phyloP scores from a whole-genome alignment of 805 yeast genomes.

The Zygotorulaspora chibaensis region DNA sequence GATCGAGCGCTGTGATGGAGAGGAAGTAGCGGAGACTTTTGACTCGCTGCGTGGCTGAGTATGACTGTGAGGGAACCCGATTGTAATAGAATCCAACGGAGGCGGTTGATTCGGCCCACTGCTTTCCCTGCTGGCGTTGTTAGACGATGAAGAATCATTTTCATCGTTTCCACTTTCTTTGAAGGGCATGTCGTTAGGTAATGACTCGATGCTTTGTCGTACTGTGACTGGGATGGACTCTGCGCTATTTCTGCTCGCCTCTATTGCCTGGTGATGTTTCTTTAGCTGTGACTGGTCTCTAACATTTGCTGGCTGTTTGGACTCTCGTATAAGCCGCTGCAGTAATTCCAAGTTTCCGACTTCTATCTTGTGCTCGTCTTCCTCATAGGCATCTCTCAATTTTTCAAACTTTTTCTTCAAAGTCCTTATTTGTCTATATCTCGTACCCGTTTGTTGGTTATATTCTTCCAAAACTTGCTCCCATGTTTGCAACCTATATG shows the following conservation, averaged over 20 bases:
- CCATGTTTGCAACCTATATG: conserved; percentile 29
- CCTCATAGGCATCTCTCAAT: conserved; percentile 16
- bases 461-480: conserved; percentile 23
- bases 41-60: not conserved
- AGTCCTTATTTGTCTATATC: conserved; percentile 31
- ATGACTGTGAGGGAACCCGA: conserved; percentile 11
- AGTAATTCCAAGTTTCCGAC: conserved; percentile 12
- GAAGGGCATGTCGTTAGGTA: not conserved
- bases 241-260: not conserved
- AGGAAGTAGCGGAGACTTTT: not conserved
- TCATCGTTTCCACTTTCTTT: not conserved
- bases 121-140: not conserved
- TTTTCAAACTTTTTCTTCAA: conserved; percentile 29
- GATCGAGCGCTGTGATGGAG: conserved; percentile 3
- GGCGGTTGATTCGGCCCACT: conserved; percentile 11
- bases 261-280: conserved; percentile 1
- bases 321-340: conserved; percentile 12
- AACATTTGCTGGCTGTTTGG: not conserved
- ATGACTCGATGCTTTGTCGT: not conserved
- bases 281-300: conserved; percentile 2
- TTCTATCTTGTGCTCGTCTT: conserved; percentile 9
- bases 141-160: not conserved
- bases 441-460: conserved; percentile 21
- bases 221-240: not conserved
- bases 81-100: conserved; percentile 23